A percentile compares a stretch with the other conserved stretches of the same genome.
phyloP scores from a whole-genome alignment of 1,139 yeast species.

The Geotrichum histeridarum region DNA sequence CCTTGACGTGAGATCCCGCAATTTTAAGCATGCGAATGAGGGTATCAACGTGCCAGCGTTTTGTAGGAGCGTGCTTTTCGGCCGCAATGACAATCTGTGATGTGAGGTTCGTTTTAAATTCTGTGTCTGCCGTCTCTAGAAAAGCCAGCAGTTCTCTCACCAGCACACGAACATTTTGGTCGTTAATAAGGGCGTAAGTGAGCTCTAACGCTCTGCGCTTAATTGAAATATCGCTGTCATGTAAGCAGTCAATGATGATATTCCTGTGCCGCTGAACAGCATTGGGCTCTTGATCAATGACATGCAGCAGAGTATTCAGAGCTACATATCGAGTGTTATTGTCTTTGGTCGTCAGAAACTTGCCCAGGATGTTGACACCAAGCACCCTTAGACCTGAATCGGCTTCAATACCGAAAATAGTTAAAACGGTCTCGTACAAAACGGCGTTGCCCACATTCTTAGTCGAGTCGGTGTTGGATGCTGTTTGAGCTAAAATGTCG shows the following conservation, averaged over 20 bases:
- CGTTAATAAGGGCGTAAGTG: slow-evolving; percentile 82
- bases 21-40: slow-evolving; percentile 63
- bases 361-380: slow-evolving; percentile 86
- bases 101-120: slow-evolving; percentile 64
- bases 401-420: slow-evolving; percentile 73
- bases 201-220: slow-evolving; percentile 89
- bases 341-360: slow-evolving; percentile 75
- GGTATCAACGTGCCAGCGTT: slow-evolving; percentile 81
- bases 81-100: slow-evolving; percentile 68
- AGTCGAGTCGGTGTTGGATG: slow-evolving; percentile 75
- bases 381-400: slow-evolving; percentile 77
- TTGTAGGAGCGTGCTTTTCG: slow-evolving; percentile 64
- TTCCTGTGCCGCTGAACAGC: slow-evolving; percentile 93
- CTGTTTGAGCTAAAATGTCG: slow-evolving; percentile 81
- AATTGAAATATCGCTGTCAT: slow-evolving; percentile 86
- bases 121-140: slow-evolving; percentile 62
- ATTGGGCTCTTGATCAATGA: slow-evolving; percentile 77
- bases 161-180: slow-evolving; percentile 73
- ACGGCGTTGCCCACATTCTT: slow-evolving; percentile 82
- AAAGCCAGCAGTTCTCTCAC: slow-evolving; percentile 73
- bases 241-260: slow-evolving; percentile 76
- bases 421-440: slow-evolving; percentile 80
- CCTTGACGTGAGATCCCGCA: slow-evolving; percentile 69
- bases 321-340: slow-evolving; percentile 93
- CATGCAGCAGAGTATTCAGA: slow-evolving; percentile 74